Evolutionary conservation across 345 rosid species (phyloP).

Genomic region (Gossypium bickii): DNA sequence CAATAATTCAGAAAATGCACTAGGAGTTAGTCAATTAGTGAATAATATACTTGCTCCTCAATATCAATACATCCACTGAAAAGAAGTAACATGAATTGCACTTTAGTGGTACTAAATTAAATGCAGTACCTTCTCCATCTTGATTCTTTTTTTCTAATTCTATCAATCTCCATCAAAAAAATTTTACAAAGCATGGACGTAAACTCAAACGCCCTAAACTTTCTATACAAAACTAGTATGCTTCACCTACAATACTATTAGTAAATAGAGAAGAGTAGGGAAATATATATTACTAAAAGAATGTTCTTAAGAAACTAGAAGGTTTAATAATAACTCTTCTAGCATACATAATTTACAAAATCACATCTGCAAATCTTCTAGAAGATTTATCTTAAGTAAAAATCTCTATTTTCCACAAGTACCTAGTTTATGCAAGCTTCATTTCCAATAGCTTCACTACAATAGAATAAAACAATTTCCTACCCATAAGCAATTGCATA

Average conservation of each 20-base stretch:
- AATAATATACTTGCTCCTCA: neutral
- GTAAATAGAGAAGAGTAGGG: neutral
- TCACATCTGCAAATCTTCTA: neutral
- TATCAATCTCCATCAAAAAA: neutral
- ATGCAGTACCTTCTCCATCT: neutral
- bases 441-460: neutral
- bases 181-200: neutral
- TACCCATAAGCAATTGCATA: neutral
- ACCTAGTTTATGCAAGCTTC: neutral
- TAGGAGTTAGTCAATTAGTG: neutral
- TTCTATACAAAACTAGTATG: neutral
- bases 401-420: neutral
- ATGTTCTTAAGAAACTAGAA: neutral
- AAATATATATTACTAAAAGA: neutral
- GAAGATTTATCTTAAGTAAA: neutral
- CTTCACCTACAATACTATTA: neutral
- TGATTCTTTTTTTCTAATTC: neutral
- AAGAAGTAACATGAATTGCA: neutral
- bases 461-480: neutral
- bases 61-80: neutral
- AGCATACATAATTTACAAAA: neutral
- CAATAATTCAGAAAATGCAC: neutral
- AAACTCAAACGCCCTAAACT: neutral
- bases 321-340: conserved; percentile 4
- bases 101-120: neutral